Conservation (phyloP, 2,329 filamentous ascomycete species). For the Xylaria arbuscula region DNA sequence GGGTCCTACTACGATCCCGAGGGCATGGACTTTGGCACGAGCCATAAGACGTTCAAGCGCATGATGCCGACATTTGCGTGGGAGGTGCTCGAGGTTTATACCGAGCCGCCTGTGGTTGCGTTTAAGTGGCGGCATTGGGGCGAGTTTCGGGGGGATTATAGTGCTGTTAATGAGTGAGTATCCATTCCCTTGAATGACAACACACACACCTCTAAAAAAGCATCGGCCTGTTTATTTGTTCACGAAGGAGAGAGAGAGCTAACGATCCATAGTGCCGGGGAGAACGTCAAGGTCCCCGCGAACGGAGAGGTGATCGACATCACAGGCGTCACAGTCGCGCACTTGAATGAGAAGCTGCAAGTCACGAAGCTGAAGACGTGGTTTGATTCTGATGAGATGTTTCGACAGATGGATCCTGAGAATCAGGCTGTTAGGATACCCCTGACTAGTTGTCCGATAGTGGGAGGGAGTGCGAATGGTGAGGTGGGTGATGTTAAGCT, state of each 20-base stretch:
- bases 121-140: conserved; percentile 78
- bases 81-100: conserved; percentile 76
- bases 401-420: conserved; percentile 65
- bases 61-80: conserved; percentile 80
- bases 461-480: not conserved
- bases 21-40: conserved; percentile 69
- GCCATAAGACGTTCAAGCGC: conserved; percentile 76
- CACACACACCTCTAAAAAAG: no score
- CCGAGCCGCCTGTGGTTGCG: conserved; percentile 69
- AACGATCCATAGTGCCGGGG: conserved; percentile 63
- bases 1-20: conserved; percentile 73
- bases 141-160: conserved; percentile 73
- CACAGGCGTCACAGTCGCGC: conserved; percentile 70
- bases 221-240: no score
- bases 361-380: conserved; percentile 70
- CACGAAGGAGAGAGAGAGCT: not conserved
- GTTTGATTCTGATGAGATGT: conserved; percentile 75
- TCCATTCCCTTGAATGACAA: no score
- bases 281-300: conserved; percentile 71
- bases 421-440: conserved; percentile 25
- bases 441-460: conserved; percentile 16
- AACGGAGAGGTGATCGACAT: conserved; percentile 72
- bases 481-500: not conserved
- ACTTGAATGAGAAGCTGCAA: conserved; percentile 69
- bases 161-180: conserved; percentile 70